Evolutionary conservation across 1,284 basidiomycete species (phyloP).

Genomic region (Cryptococcus sp.): DNA sequence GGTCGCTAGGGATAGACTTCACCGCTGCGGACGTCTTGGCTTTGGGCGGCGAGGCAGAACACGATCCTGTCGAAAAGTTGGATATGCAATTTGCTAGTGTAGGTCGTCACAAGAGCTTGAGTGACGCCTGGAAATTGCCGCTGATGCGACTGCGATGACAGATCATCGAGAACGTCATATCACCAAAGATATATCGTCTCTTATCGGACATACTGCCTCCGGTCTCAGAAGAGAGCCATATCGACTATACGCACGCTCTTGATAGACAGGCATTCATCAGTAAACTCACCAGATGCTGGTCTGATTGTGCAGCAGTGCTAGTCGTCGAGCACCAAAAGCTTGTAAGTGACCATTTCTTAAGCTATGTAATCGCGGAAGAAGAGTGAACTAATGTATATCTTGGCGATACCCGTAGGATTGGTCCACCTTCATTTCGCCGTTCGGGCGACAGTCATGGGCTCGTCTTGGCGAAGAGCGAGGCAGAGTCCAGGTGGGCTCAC

Average conservation of each 20-base stretch:
- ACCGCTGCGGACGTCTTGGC: constrained; percentile 39
- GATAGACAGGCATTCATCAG: constrained; percentile 53
- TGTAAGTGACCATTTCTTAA: constrained; percentile 48
- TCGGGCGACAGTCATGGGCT: constrained; percentile 64
- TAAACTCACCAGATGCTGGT: constrained; percentile 73
- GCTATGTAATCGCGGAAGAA: background rate
- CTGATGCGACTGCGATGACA: constrained; percentile 33
- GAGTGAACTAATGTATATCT: background rate
- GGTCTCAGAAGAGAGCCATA: constrained; percentile 32
- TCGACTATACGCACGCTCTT: constrained; percentile 29
- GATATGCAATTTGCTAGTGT: constrained; percentile 49
- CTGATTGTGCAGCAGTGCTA: constrained; percentile 68
- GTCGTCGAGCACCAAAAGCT: constrained; percentile 62
- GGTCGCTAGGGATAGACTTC: constrained; percentile 49
- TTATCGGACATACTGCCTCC: constrained; percentile 59
- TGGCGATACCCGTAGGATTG: constrained; percentile 59
- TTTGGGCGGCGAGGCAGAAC: constrained; percentile 38
- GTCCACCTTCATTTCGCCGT: constrained; percentile 62
- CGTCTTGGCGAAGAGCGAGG: constrained; percentile 59
- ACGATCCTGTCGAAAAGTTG: constrained; percentile 32
- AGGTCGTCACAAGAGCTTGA: constrained; percentile 5
- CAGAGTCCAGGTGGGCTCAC: constrained; percentile 65
- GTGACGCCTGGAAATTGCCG: too few species aligned
- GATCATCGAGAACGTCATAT: constrained; percentile 62
- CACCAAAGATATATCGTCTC: constrained; percentile 64